phyloP scores from a whole-genome alignment of 1,284 basidiomycete genomes.

The Sporisorium reilianum region DNA sequence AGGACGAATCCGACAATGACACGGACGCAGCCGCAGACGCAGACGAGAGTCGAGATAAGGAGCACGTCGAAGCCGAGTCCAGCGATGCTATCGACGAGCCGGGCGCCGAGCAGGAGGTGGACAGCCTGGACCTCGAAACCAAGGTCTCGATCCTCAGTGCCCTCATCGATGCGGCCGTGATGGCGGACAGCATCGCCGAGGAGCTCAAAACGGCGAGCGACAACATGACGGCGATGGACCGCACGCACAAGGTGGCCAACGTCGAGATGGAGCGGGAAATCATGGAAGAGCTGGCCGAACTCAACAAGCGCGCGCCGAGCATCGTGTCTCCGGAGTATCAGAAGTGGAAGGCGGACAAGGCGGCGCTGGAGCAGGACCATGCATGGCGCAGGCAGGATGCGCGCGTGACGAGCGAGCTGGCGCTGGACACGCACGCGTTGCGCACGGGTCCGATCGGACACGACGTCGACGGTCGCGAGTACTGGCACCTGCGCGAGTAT shows the following conservation, averaged over 20 bases:
- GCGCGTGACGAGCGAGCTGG: conserved; percentile 24
- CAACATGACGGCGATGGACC: conserved; percentile 28
- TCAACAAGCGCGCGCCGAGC: conserved; percentile 48
- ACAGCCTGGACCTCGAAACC: conserved; percentile 42
- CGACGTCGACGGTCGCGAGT: conserved; percentile 55
- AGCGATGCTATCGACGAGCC: conserved; percentile 5
- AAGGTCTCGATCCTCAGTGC: conserved; percentile 39
- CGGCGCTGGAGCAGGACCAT: conserved; percentile 22
- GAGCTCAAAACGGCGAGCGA: conserved; percentile 44
- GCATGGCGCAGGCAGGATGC: conserved; percentile 42
- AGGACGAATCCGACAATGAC: conserved; percentile 5
- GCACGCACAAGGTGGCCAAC: conserved; percentile 17
- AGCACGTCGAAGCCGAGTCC: background rate
- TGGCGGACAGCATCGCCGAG: conserved; percentile 38
- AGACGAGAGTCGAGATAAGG: conserved; percentile 2
- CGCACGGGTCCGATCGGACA: conserved; percentile 50
- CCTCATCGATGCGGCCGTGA: conserved; percentile 46
- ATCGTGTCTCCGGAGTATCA: conserved; percentile 44
- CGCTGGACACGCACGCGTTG: conserved; percentile 42
- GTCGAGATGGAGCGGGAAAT: conserved; percentile 44
- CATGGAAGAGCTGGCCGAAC: conserved; percentile 45
- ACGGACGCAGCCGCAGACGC: background rate
- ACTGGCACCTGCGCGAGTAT: conserved; percentile 59
- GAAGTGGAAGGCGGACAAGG: conserved; percentile 46
- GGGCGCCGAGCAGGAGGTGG: conserved; percentile 8